Evolutionary conservation across 2,329 filamentous ascomycete genomes (phyloP).

Genomic region (Fusarium virguliforme): DNA sequence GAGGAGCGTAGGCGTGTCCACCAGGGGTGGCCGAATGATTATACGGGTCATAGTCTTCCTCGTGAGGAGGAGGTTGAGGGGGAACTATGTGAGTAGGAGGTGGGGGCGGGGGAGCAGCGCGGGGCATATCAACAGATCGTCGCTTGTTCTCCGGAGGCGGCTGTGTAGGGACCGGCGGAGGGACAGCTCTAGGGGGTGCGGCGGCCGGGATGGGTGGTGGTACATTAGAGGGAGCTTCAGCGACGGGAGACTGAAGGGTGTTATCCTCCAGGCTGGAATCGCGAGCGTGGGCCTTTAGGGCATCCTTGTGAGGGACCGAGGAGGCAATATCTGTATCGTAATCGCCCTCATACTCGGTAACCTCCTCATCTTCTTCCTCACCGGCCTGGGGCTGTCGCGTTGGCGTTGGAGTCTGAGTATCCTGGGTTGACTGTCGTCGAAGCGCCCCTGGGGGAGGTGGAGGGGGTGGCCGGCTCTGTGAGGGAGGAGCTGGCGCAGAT

Average conservation of each 20-base stretch:
- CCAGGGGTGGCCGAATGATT: constrained; percentile 64
- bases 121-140: constrained; percentile 79
- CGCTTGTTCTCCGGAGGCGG: constrained; percentile 69
- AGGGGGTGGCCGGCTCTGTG: constrained; percentile 75
- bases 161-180: constrained; percentile 77
- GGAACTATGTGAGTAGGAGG: constrained; percentile 73
- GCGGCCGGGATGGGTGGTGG: constrained; percentile 72
- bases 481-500: constrained; percentile 63
- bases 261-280: constrained; percentile 84
- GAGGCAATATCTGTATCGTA: constrained; percentile 98
- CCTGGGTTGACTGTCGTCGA: constrained; percentile 73
- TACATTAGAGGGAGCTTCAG: constrained; percentile 62
- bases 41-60: constrained; percentile 81
- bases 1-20: constrained; percentile 52
- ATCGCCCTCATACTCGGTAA: constrained; percentile 96
- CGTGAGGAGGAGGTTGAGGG: constrained; percentile 63
- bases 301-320: constrained; percentile 94
- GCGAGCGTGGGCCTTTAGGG: constrained; percentile 84
- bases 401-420: constrained; percentile 64
- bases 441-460: constrained; percentile 74
- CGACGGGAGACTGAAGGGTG: constrained; percentile 70
- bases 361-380: constrained; percentile 81
- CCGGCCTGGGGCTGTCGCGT: constrained; percentile 62
- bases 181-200: constrained; percentile 71
- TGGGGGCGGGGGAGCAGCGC: constrained; percentile 79